A percentile compares a stretch with the other conserved stretches of the same genome.
phyloP scores from a whole-genome alignment of 2,329 filamentous ascomycete genomes.

The Cadophora gregata region DNA sequence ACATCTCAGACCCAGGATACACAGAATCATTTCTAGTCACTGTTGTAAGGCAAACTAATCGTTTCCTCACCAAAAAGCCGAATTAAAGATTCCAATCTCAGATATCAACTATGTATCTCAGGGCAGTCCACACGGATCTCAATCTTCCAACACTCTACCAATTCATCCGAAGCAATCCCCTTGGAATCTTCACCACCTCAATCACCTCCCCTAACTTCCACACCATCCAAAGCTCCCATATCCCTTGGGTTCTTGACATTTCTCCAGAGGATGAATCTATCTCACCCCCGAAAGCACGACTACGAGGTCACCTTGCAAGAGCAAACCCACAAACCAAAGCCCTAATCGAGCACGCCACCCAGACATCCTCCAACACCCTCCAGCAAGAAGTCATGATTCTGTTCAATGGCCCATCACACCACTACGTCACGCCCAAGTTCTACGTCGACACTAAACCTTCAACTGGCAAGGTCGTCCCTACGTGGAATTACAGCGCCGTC shows the following conservation, averaged over 20 bases:
- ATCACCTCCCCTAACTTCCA: constrained; percentile 56
- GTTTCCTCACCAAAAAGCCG: background rate
- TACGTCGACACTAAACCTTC: constrained; percentile 68
- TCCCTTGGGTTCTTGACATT: constrained; percentile 64
- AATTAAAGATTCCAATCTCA: background rate
- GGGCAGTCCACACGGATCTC: constrained; percentile 57
- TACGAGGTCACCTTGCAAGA: constrained; percentile 67
- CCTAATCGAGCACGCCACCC: constrained; percentile 55
- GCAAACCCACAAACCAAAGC: constrained; percentile 68
- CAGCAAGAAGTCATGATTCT: constrained; percentile 65
- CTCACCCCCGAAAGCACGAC: constrained; percentile 29
- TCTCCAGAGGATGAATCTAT: constrained; percentile 45
- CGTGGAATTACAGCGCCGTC: constrained; percentile 72
- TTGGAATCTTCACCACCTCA: constrained; percentile 68
- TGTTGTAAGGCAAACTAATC: too few species aligned
- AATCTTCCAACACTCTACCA: constrained; percentile 55
- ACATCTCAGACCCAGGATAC: background rate
- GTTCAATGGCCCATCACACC: constrained; percentile 63
- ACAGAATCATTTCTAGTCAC: background rate
- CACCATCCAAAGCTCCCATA: constrained; percentile 63
- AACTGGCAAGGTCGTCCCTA: constrained; percentile 71
- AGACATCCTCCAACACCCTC: constrained; percentile 38
- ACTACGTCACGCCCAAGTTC: constrained; percentile 73
- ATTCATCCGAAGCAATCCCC: constrained; percentile 63
- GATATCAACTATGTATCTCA: constrained; percentile 61